These are phyloP conservation scores for Triglochin maritima DNA, from an alignment of 106 monocot species.

Conservation along the genomic window DNA sequence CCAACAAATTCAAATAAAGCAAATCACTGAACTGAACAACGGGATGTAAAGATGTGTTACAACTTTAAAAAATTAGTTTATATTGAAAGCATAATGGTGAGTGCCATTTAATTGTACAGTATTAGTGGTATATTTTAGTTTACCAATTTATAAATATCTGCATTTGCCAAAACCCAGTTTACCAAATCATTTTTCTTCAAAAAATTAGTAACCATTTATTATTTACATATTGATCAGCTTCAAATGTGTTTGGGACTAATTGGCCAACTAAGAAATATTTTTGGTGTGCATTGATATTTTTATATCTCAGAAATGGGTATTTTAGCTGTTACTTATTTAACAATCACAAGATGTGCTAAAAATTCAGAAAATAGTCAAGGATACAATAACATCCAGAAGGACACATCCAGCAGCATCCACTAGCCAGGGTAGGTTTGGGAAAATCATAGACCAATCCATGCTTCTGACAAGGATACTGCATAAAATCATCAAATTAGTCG, in stretches of 20 bases:
- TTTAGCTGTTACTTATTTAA: background rate
- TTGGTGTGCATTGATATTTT: background rate
- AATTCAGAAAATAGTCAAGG: conserved; percentile 23
- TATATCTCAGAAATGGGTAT: background rate
- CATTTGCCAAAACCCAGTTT: no score
- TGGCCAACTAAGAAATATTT: background rate
- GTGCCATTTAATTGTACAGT: background rate
- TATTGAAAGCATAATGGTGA: background rate
- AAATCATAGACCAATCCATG: conserved; percentile 55
- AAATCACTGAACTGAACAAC: background rate
- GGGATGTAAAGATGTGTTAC: background rate
- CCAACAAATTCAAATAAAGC: background rate
- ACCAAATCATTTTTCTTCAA: no score
- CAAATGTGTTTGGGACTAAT: no score
- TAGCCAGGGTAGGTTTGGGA: conserved; percentile 75
- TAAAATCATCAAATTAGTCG: background rate
- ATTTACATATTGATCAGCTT: no score
- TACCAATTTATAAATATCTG: no score
- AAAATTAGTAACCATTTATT: no score
- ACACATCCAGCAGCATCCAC: conserved; percentile 91
- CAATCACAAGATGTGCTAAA: background rate
- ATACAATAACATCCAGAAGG: conserved; percentile 76
- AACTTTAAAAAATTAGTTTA: background rate
- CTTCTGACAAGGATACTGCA: conserved; percentile 78
- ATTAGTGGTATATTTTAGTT: no score